phyloP scores from a whole-genome alignment of 495 filamentous ascomycete species.

The Aspergillus heteromorphus region DNA sequence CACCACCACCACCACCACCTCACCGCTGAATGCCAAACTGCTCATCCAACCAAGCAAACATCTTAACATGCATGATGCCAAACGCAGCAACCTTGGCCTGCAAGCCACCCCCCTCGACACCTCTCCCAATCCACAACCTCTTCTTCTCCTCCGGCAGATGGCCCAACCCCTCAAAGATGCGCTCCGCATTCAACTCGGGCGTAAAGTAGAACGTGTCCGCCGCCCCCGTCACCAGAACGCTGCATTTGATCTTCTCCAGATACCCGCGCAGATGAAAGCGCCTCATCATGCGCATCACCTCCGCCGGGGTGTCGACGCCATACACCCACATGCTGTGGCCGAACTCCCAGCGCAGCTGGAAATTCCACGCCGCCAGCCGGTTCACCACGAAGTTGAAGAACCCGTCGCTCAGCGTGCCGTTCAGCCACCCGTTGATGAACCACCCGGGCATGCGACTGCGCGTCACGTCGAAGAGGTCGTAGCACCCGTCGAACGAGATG shows the following conservation, averaged over 20 bases:
- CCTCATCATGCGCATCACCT: conserved; percentile 6
- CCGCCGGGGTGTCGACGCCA: background rate
- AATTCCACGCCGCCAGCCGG: conserved; percentile 7
- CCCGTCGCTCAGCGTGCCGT: conserved; percentile 9
- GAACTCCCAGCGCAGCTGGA: conserved; percentile 35
- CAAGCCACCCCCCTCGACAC: conserved; percentile 9
- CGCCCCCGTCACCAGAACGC: conserved; percentile 11
- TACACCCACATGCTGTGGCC: conserved; percentile 10
- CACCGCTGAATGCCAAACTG: no score
- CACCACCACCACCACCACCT: no score
- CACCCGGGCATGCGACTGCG: conserved; percentile 22
- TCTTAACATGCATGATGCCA: background rate
- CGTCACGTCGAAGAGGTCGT: conserved; percentile 31
- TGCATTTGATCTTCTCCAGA: conserved; percentile 8
- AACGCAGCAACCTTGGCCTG: conserved; percentile 20
- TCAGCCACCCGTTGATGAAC: conserved; percentile 22
- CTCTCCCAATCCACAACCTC: conserved; percentile 9
- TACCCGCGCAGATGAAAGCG: conserved; percentile 1
- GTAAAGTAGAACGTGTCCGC: conserved; percentile 5
- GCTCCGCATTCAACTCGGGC: background rate
- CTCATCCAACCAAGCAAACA: background rate
- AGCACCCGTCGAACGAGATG: conserved; percentile 36
- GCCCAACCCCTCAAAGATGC: background rate
- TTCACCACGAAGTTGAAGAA: conserved; percentile 18
- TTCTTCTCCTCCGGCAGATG: background rate